Evolutionary conservation across 2,329 filamentous ascomycete genomes (phyloP).

Genomic region (Penicillium brevicompactum): DNA sequence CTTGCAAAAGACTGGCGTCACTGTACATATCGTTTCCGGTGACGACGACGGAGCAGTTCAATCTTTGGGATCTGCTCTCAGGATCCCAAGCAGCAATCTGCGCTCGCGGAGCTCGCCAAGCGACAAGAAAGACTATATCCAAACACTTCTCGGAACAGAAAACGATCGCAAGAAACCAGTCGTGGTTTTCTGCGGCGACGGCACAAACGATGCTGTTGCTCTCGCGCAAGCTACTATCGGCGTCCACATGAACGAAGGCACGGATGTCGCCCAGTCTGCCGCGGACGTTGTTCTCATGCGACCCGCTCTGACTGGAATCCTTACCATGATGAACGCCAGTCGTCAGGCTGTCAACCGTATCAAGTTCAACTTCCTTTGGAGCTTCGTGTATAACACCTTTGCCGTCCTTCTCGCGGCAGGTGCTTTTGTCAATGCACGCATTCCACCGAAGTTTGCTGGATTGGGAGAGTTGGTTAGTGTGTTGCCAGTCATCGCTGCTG

Average conservation of each 20-base stretch:
- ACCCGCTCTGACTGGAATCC: conserved; percentile 57
- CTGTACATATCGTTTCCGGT: conserved; percentile 59
- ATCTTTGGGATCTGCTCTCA: conserved; percentile 47
- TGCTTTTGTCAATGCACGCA: conserved; percentile 61
- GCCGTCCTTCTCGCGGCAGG: conserved; percentile 69
- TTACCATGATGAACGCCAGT: conserved; percentile 60
- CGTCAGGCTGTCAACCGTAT: conserved; percentile 52
- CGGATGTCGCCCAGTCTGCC: conserved; percentile 66
- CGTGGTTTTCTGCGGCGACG: conserved; percentile 74
- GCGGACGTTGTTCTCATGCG: conserved; percentile 71
- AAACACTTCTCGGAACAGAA: conserved; percentile 28
- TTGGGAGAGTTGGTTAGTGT: conserved; percentile 75
- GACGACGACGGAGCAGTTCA: conserved; percentile 56
- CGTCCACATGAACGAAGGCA: conserved; percentile 65
- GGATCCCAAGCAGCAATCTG: conserved; percentile 44
- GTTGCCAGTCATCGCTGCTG: conserved; percentile 65
- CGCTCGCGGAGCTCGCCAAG: conserved; percentile 52
- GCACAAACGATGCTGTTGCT: conserved; percentile 76
- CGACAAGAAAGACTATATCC: conserved; percentile 59
- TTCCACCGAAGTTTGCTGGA: conserved; percentile 66
- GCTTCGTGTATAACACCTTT: conserved; percentile 68
- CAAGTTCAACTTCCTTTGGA: conserved; percentile 71
- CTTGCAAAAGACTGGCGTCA: conserved; percentile 52
- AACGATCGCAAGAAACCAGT: conserved; percentile 27
- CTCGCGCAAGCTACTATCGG: conserved; percentile 72